These are phyloP conservation scores for Lasiodiplodia gonubiensis DNA, from an alignment of 2,329 filamentous ascomycete species.

Conservation along the genomic window DNA sequence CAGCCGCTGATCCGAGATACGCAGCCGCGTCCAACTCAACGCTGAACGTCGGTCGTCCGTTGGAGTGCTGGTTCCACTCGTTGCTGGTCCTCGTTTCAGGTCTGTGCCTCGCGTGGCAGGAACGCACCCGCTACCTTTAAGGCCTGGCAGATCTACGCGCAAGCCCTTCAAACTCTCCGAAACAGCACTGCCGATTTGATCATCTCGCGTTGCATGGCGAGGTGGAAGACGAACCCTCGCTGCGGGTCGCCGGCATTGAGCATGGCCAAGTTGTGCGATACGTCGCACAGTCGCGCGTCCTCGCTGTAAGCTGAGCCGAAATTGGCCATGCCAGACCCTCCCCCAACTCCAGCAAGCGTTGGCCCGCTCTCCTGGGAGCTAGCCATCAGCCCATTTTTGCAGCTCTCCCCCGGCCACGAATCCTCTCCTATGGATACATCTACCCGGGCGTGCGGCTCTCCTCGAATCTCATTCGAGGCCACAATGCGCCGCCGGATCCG, in stretches of 20 bases:
- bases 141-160: background rate
- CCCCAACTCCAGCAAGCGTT: slow-evolving; percentile 6
- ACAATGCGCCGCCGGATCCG: background rate
- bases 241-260: background rate
- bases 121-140: background rate
- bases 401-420: slow-evolving; percentile 21
- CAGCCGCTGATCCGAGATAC: slow-evolving; percentile 7
- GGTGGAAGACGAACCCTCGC: background rate
- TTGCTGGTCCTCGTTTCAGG: background rate
- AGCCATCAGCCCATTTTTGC: slow-evolving; percentile 20
- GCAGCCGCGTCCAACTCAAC: background rate
- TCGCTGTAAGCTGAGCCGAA: slow-evolving; percentile 22
- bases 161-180: background rate
- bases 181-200: background rate
- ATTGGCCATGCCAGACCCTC: slow-evolving; percentile 11
- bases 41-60: background rate
- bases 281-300: slow-evolving; percentile 20
- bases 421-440: slow-evolving; percentile 3
- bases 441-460: slow-evolving; percentile 12
- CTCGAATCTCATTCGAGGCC: slow-evolving; percentile 4
- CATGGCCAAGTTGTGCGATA: slow-evolving; percentile 13
- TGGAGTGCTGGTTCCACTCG: background rate
- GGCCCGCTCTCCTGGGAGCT: background rate
- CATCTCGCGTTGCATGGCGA: no score
- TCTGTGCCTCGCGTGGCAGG: background rate